A percentile compares a stretch with the other conserved stretches of the same genome.
phyloP scores from a whole-genome alignment of 2,329 filamentous ascomycete species.

The Penicillium sclerotiorum region DNA sequence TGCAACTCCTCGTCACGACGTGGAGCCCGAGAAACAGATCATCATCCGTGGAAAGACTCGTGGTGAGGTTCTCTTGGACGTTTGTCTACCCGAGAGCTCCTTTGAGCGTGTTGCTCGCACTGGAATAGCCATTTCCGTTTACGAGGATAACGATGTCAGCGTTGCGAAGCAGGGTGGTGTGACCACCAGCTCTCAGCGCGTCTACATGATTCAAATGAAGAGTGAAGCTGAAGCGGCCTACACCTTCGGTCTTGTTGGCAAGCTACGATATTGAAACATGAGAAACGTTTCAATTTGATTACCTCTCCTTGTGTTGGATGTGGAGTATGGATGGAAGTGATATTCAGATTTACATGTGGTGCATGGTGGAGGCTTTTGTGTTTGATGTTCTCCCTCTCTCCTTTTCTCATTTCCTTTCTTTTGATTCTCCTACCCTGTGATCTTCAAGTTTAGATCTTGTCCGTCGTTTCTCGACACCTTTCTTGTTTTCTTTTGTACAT shows the following conservation, averaged over 20 bases:
- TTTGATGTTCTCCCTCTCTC: neutral
- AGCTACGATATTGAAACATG: slow-evolving; percentile 52
- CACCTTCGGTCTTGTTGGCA: slow-evolving; percentile 57
- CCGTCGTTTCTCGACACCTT: slow-evolving; percentile 9
- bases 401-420: slow-evolving; percentile 1
- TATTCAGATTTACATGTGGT: no score
- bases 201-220: slow-evolving; percentile 68
- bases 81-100: slow-evolving; percentile 79
- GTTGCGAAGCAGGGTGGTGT: slow-evolving; percentile 61
- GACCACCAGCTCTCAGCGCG: slow-evolving; percentile 57
- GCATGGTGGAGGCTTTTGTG: slow-evolving; percentile 9
- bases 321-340: neutral
- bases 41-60: slow-evolving; percentile 72
- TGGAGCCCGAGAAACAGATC: slow-evolving; percentile 80
- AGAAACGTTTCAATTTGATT: no score
- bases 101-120: slow-evolving; percentile 82
- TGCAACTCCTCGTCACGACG: slow-evolving; percentile 50
- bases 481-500: slow-evolving; percentile 23
- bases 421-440: neutral
- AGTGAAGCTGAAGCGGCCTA: slow-evolving; percentile 57
- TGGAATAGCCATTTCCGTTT: slow-evolving; percentile 86
- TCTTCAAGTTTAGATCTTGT: slow-evolving; percentile 11
- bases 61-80: slow-evolving; percentile 73
- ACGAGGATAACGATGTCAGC: slow-evolving; percentile 72
- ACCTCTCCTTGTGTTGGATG: neutral